Conservation (phyloP, 305 asterid species). For the Solanum hybrid region DNA sequence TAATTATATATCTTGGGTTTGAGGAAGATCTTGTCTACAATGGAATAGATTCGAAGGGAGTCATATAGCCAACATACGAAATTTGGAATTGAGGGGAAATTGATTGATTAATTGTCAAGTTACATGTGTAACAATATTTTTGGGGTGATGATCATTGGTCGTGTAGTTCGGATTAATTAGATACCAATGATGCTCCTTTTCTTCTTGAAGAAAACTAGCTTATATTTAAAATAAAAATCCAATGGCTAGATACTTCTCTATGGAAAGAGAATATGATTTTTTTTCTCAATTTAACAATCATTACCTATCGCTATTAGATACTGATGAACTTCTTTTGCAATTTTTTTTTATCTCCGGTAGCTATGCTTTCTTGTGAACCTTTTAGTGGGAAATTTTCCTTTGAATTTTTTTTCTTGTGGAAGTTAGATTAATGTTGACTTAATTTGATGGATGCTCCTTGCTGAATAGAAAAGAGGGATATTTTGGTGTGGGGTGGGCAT, state of each 20-base stretch:
- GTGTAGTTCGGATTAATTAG: neutral
- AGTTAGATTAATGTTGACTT: neutral
- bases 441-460: neutral
- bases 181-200: neutral
- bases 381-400: neutral
- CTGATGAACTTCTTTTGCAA: neutral
- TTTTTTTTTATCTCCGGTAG: neutral
- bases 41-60: neutral
- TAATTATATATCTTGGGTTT: no score
- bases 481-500: neutral
- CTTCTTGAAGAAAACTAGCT: neutral
- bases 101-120: neutral
- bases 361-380: neutral
- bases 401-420: neutral
- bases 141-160: neutral
- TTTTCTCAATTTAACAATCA: neutral
- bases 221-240: neutral
- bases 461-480: neutral
- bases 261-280: neutral
- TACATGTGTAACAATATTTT: neutral
- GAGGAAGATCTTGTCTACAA: neutral
- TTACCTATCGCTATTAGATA: neutral
- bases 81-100: neutral
- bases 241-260: neutral
- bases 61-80: neutral